Base-by-base conservation (phyloP, 306 rosid species). In the Betula pendula region DNA sequence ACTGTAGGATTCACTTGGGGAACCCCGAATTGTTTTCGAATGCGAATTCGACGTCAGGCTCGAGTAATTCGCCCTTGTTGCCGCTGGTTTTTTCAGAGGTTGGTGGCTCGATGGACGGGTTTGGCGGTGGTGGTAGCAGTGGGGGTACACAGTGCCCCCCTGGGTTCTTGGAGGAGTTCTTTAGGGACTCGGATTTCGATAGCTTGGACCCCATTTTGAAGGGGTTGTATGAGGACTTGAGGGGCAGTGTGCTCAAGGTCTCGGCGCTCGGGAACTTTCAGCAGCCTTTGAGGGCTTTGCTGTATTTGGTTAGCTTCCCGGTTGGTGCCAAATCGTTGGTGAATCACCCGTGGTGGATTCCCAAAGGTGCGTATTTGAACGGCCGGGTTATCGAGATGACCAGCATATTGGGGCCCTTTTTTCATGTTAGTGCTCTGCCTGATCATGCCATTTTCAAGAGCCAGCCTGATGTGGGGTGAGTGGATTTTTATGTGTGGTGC, bases 371-470 rank as follows among this genome's bases (percentile, higher is more conserved):
- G 52, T 96, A 92, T 76, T 83, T 90, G 84, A 91, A 91, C 76
- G 99, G 99, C 25, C 97, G 99, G 48, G 99, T 92, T n/a, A 92
- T 93, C n/a, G 99, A 96, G 63, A 89, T 87, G 96, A 91, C 98
- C 4, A 96, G 98, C 86, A 89, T 96, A 82, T 87, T 96, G 89
- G 99, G 99, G 11, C 91, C 97, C 5, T 96, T 96, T 80, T 91
- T 96, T 45, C 99, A 96, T 76, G 81, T 96, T 59, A 92, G 97
- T 83, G 94, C 99, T 74, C 81, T 96, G 76, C 97, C 96, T 60
- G 99, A 96, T 88, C 86, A 87, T 75, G 75, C 80, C 5, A 84
- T 88, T 68, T 96, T 92, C 91, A 91, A 82, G 87, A 89, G 97
- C 79, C 90, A 82, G 76, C 99, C 98, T 68, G 98, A 96, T 74